Base-by-base conservation (phyloP, 257 asterid genomes). In the Thymus quinquecostatus region DNA sequence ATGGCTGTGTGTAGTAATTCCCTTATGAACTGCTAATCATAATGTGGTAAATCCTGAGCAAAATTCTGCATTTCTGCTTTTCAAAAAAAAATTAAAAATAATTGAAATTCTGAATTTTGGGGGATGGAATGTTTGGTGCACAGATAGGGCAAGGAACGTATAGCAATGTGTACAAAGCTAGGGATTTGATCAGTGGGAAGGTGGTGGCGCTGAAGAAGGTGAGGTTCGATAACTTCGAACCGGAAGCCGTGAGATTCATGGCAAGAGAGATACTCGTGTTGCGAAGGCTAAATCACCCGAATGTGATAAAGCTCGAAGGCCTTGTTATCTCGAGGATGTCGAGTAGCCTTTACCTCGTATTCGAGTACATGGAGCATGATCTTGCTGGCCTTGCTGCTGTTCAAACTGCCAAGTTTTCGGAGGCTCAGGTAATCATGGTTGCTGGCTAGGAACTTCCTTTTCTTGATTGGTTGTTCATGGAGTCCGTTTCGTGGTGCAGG, bases 351-450 rank as follows among this genome's bases (percentile, higher is more conserved):
- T 92, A 92, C 85, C 91, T 92, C 43, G 86, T 90, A n/a, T 84
- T 92, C 27, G 96, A 91, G 81, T 93, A 89, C 75, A 93, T 93
- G 98, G 98, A 93, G 71, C 97, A 93, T 80, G 98, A 93, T 86
- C 96, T 93, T 66, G 85, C 96, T 38, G 97, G 98, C 68, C 97
- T 93, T 56, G 84, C 96, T 66, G 90, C 96, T 28, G 65, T 80
- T 57, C 97, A 82, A 67, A 79, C 77, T 38, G 69, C 75, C 85
- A 89, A 82, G 76, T 91, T 91, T 84, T 80, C 94, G 1, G 89
- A 85, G 71, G 77, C 97, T 11, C 96, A 91, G 98, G 98, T 93
- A 49, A 68, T 89, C 7, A 38, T 32, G 40, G 12, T 10, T 55
- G 63, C 30, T 57, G 30, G 63, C 21, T 30, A 3, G 64, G 44